Evolutionary conservation across 1,284 basidiomycete genomes (phyloP).

Genomic region (Mycena citricolor): DNA sequence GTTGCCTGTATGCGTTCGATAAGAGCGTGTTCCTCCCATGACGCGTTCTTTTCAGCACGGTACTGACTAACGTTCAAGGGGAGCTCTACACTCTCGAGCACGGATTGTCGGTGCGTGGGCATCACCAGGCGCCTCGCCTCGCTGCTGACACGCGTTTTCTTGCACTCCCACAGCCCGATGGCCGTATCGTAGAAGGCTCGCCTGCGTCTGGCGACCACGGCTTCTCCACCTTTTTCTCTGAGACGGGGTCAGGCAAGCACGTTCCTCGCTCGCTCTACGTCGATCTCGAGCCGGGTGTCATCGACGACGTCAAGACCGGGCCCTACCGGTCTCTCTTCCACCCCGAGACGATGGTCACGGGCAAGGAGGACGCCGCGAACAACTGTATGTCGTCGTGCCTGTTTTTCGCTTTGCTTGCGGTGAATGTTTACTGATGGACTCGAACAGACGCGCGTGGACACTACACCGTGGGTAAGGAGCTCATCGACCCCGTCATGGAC

Average conservation of each 20-base stretch:
- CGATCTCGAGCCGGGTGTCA: slow-evolving; percentile 96
- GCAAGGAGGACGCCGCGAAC: slow-evolving; percentile 99
- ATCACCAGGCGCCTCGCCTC: no score
- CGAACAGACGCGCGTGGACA: slow-evolving; percentile 96
- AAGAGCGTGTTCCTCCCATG: slow-evolving; percentile 24
- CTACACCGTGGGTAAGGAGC: slow-evolving; percentile 98
- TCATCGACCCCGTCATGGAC: slow-evolving; percentile 91
- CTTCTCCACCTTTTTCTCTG: slow-evolving; percentile 97
- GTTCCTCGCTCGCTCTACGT: slow-evolving; percentile 98
- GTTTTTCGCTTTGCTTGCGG: slow-evolving; percentile 11
- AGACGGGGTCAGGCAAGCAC: slow-evolving; percentile 93
- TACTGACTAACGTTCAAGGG: slow-evolving; percentile 60
- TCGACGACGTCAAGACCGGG: slow-evolving; percentile 96
- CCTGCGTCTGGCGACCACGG: slow-evolving; percentile 81
- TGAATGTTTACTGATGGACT: no score
- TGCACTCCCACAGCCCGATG: slow-evolving; percentile 62
- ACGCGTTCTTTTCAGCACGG: slow-evolving; percentile 25
- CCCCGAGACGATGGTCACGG: slow-evolving; percentile 96
- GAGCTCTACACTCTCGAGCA: slow-evolving; percentile 99
- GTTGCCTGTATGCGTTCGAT: slow-evolving; percentile 24
- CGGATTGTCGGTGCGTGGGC: slow-evolving; percentile 81
- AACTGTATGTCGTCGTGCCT: slow-evolving; percentile 72
- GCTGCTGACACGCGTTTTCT: slow-evolving; percentile 26
- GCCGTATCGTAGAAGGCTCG: slow-evolving; percentile 73
- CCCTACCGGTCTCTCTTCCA: slow-evolving; percentile 98